Evolutionary conservation across 2,329 filamentous ascomycete species (phyloP).

Genomic region (Albifimbria verrucaria): DNA sequence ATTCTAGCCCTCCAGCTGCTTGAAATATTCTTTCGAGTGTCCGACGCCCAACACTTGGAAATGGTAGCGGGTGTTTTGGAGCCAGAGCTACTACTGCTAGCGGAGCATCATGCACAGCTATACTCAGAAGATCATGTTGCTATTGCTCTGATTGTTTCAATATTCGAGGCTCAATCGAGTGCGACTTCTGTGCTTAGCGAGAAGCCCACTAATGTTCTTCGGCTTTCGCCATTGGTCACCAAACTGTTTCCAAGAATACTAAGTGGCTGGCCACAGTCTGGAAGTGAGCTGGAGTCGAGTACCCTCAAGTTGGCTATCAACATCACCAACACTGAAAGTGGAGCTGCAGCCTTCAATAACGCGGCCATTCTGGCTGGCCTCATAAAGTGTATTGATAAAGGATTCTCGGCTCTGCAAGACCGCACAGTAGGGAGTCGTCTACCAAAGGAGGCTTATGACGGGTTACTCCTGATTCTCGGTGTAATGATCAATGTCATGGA

Average conservation of each 20-base stretch:
- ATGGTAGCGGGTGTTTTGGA: constrained; percentile 25
- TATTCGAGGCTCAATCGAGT: constrained; percentile 31
- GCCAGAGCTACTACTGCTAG: constrained; percentile 19
- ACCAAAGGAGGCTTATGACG: constrained; percentile 55
- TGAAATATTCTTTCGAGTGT: constrained; percentile 36
- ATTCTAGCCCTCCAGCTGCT: constrained; percentile 62
- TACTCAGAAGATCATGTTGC: constrained; percentile 26
- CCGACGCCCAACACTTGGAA: constrained; percentile 24
- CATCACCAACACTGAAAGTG: constrained; percentile 76
- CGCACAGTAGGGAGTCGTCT: constrained; percentile 48
- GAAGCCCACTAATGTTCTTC: constrained; percentile 17
- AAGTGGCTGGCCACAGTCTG: constrained; percentile 24
- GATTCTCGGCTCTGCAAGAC: constrained; percentile 45
- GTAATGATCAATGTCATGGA: constrained; percentile 87
- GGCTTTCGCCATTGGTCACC: constrained; percentile 24
- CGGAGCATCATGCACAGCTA: constrained; percentile 15
- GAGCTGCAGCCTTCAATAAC: constrained; percentile 68
- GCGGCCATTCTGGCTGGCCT: constrained; percentile 49
- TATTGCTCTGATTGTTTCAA: constrained; percentile 40
- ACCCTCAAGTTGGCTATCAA: constrained; percentile 68
- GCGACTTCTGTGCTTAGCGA: constrained; percentile 17
- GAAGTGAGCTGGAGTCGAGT: constrained; percentile 21
- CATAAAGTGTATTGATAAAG: constrained; percentile 46
- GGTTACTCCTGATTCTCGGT: constrained; percentile 73
- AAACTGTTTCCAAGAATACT: constrained; percentile 26